These are phyloP conservation scores for Pontederia paniculata DNA, from an alignment of 176 grass and related monocot genomes.

Conservation along the genomic window DNA sequence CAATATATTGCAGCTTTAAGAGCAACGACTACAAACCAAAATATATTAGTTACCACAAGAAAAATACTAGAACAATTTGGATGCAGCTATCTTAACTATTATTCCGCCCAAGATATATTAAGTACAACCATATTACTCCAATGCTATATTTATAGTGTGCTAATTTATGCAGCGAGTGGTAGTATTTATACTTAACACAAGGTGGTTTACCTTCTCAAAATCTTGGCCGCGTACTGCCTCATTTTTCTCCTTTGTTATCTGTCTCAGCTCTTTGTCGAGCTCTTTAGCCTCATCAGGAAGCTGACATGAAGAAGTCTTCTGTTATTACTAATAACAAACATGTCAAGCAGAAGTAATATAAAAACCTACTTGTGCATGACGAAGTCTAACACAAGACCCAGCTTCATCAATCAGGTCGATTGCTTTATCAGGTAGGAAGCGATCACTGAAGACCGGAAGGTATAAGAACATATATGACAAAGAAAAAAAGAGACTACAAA, in stretches of 20 bases:
- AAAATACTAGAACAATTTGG: too few species aligned
- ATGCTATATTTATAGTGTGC: too few species aligned
- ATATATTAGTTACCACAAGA: too few species aligned
- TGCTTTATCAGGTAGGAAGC: constrained; percentile 17
- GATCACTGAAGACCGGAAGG: constrained; percentile 4
- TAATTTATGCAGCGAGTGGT: too few species aligned
- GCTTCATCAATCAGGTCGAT: constrained; percentile 22
- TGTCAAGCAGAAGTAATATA: not conserved
- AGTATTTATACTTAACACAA: too few species aligned
- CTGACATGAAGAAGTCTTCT: not conserved
- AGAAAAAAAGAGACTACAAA: too few species aligned
- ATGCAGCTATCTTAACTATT: too few species aligned
- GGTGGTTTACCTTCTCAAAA: constrained; percentile 1
- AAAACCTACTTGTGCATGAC: constrained; percentile 2
- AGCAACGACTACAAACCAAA: too few species aligned
- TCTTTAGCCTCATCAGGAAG: constrained; percentile 10
- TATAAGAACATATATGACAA: constrained; percentile 4
- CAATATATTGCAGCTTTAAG: too few species aligned
- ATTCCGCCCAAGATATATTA: too few species aligned
- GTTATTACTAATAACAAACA: not conserved
- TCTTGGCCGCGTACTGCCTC: constrained; percentile 11
- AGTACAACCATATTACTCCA: too few species aligned
- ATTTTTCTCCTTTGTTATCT: constrained; percentile 5
- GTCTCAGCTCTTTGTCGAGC: constrained; percentile 7
- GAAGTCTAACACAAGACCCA: constrained; percentile 16